Percentiles rank a stretch among this genome's conserved stretches.
Conservation (phyloP, 495 filamentous ascomycete genomes). For the Xylona heveae region DNA sequence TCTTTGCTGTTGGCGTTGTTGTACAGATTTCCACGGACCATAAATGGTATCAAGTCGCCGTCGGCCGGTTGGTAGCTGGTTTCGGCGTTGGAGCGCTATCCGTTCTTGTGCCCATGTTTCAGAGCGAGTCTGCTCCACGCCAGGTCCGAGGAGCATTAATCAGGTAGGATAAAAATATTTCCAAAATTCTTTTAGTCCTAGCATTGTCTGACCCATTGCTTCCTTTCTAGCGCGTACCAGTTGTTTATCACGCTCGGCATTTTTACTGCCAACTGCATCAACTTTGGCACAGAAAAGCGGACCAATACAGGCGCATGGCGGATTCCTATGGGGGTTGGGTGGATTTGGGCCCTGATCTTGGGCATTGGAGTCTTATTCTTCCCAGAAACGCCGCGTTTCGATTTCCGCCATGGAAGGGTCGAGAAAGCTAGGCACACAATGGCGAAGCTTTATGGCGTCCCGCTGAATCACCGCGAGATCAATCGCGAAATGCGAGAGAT, state of each 20-base stretch:
- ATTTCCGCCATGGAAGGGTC: constrained; percentile 14
- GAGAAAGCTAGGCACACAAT: constrained; percentile 42
- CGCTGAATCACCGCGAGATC: constrained; percentile 37
- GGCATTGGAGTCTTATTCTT: constrained; percentile 28
- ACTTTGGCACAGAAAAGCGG: constrained; percentile 44
- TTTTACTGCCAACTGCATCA: constrained; percentile 62
- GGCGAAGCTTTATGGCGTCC: constrained; percentile 47
- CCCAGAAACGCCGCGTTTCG: constrained; percentile 16
- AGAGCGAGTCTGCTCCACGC: constrained; percentile 42
- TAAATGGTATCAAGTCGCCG: constrained; percentile 30
- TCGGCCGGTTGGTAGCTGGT: constrained; percentile 39
- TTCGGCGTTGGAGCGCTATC: constrained; percentile 50
- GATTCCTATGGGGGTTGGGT: constrained; percentile 62
- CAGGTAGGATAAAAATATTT: constrained; percentile 18
- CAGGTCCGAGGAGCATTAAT: constrained; percentile 48
- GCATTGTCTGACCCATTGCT: constrained; percentile 2
- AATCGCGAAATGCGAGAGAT: constrained; percentile 46
- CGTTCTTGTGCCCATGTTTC: constrained; percentile 54
- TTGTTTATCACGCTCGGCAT: constrained; percentile 77
- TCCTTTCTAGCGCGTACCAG: constrained; percentile 42
- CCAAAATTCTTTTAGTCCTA: constrained; percentile 4
- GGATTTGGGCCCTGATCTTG: constrained; percentile 56
- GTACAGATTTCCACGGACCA: constrained; percentile 38
- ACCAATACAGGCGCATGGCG: constrained; percentile 42
- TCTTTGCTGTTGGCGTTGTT: constrained; percentile 46